These are phyloP conservation scores for Linanthus parryae DNA, from an alignment of 148 eudicot species.

Conservation along the genomic window DNA sequence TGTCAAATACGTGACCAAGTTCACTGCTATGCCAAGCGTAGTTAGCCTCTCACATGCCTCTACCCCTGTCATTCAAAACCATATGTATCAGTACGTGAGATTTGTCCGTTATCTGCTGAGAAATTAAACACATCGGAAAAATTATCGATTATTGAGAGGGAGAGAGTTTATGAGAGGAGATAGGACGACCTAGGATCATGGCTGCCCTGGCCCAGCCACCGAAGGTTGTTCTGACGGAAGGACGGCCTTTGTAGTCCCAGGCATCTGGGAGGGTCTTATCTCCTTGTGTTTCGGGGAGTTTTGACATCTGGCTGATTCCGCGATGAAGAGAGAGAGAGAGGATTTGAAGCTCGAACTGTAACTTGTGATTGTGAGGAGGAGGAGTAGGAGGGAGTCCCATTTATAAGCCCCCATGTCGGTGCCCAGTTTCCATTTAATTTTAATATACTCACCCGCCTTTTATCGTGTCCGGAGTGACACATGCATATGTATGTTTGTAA, in stretches of 20 bases:
- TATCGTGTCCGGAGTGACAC: too few species aligned
- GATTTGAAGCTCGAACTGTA: too few species aligned
- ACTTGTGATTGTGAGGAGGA: too few species aligned
- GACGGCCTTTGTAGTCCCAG: conserved; percentile 82
- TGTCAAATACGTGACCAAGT: conserved; percentile 77
- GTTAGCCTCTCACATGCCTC: conserved; percentile 79
- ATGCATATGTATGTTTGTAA: too few species aligned
- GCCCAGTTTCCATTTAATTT: too few species aligned
- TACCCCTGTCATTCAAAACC: too few species aligned
- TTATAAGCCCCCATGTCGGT: too few species aligned
- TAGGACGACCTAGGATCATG: conserved; percentile 92
- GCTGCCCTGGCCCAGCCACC: conserved; percentile 89
- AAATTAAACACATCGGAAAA: not conserved
- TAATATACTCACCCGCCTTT: too few species aligned
- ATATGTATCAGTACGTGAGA: too few species aligned
- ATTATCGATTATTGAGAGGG: not conserved
- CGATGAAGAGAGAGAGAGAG: too few species aligned
- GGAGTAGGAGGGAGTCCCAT: too few species aligned
- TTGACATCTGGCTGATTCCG: too few species aligned
- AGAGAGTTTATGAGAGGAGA: not conserved
- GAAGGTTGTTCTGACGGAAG: conserved; percentile 46
- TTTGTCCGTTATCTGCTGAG: not conserved
- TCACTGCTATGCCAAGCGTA: conserved; percentile 82
- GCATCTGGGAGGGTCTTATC: conserved; percentile 54
- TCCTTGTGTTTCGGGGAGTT: conserved; percentile 26